Evolutionary conservation across 1,284 basidiomycete species (phyloP), one percentile per base, ranked within the genome.

Genomic region (Moesziomyces sp.): DNA sequence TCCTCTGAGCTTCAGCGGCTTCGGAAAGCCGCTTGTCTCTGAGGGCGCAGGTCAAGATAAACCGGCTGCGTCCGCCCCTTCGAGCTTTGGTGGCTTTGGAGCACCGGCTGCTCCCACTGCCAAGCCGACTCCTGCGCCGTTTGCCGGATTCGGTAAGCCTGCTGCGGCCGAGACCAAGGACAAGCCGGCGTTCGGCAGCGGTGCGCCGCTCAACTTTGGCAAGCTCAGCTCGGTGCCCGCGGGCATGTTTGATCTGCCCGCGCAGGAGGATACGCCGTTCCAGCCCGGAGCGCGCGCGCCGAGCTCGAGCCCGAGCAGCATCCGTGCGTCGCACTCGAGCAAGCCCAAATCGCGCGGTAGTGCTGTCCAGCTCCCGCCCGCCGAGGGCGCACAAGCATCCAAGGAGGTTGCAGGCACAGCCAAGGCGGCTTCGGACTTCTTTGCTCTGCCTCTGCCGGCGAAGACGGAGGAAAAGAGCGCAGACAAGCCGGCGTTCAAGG

Each of bases 211-310:
- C 47, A 44, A 63, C 51, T 68, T 73, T 47, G 60, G 64, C 50
- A 63, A 63, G 53, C 50, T 66, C 35, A 58, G 51, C 47, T 58
- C 49, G 3, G 55, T 63, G n/a, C 52, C 65, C 6, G 58, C 61
- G 3, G 65, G 58, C 11, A 59, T 74, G 47, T 74, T 74, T 43
- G 71, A 74, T 50, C 58, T 74, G 13, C 71, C 71, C 2, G 19
- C 52, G 14, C 46, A 55, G 18, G 57, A 64, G 3, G 65, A 69
- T n/a, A 44, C 60, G 24, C 55, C 56, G 9, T 74, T 74, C 65
- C 65, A 65, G 42, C 71, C 71, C 19, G 71, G 71, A 46, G 71
- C 46, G 26, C 57, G 71, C 4, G 64, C 50, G 14, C 46, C 69
- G 5, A 72, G 69, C 45, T 60, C 61, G 9, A 60, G 65, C 26